Evolutionary conservation across 345 rosid species (phyloP).

Genomic region (Gossypium australe): DNA sequence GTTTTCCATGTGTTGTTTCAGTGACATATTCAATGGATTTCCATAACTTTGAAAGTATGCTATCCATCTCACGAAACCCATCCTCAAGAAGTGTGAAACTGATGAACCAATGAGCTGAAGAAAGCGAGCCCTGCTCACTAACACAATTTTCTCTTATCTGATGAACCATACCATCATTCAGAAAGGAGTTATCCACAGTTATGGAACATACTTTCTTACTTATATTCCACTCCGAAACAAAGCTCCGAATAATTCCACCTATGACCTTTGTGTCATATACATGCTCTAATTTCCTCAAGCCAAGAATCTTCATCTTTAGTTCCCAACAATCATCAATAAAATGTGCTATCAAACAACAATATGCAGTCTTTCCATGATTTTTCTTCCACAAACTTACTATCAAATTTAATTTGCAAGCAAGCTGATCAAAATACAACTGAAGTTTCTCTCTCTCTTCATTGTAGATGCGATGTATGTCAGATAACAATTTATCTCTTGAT

Average conservation of each 20-base stretch:
- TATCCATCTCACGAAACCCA: neutral
- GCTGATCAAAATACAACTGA: no score
- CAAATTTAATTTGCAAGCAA: neutral
- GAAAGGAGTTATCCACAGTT: neutral
- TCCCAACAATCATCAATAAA: constrained; percentile 9
- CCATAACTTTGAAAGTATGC: fast-evolving
- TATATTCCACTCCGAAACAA: neutral
- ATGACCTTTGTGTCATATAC: no score
- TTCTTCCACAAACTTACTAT: neutral
- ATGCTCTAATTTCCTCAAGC: neutral
- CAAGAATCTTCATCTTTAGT: neutral
- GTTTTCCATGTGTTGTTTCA: no score
- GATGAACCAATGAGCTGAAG: neutral
- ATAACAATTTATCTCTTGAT: neutral
- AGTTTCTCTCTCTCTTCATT: neutral
- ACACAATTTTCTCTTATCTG: neutral
- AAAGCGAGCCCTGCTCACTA: neutral
- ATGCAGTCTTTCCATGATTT: fast-evolving
- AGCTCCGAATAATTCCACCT: neutral
- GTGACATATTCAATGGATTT: no score
- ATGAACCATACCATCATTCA: neutral
- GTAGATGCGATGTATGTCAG: neutral
- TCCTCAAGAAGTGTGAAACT: neutral
- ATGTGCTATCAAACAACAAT: neutral
- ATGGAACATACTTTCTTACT: neutral